phyloP scores from a whole-genome alignment of 225 moss, liverwort and hornwort genomes.

The Neckera pumila region DNA sequence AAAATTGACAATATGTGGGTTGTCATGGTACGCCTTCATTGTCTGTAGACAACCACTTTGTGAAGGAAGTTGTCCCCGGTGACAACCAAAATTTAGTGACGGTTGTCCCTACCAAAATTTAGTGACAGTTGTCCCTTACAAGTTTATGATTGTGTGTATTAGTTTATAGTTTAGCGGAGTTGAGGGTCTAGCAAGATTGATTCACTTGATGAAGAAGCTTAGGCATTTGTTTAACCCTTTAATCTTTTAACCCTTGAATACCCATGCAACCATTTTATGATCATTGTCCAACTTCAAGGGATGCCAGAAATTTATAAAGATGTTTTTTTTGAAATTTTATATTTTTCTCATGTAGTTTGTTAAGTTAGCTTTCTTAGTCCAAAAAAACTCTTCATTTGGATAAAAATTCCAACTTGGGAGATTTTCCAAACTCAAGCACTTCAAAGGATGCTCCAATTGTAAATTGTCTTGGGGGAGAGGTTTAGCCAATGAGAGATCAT shows the following conservation, averaged over 20 bases:
- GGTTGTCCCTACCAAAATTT: not conserved
- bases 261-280: not conserved
- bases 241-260: fast-evolving
- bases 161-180: fast-evolving
- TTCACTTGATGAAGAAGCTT: not conserved
- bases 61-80: not conserved
- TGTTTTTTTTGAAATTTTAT: not conserved
- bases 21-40: not conserved
- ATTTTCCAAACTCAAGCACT: not conserved
- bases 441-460: fast-evolving
- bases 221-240: not conserved
- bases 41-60: not conserved
- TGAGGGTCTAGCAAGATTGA: fast-evolving
- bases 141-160: too few species aligned
- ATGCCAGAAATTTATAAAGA: fast-evolving
- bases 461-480: fast-evolving
- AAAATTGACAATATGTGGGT: not conserved
- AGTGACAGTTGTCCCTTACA: fast-evolving
- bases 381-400: too few species aligned
- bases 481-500: too few species aligned
- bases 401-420: fast-evolving
- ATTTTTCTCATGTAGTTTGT: too few species aligned
- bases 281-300: fast-evolving
- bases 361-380: fast-evolving
- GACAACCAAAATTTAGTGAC: not conserved